Base-by-base conservation (phyloP, 495 filamentous ascomycete genomes). In the Jackrogersella minutella region DNA sequence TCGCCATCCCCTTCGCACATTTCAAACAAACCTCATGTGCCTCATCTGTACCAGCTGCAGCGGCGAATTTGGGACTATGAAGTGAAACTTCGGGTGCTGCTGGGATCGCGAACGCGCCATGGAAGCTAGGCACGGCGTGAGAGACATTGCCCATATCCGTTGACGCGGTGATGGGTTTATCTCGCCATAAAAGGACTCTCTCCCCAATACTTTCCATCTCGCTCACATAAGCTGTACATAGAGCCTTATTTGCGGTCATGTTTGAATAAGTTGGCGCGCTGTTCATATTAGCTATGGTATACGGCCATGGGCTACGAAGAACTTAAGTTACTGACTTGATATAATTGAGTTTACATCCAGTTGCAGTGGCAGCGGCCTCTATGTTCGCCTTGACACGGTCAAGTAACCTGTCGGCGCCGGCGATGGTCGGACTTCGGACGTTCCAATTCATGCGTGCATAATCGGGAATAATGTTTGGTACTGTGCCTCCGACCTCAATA, bases 1-100 rank as follows among this genome's bases (percentile, higher is more conserved):
- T 71, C 1, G 86, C 84, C 84, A 87, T 86, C n/a, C 81, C 86
- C 58, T 79, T 81, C 5, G 80, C 85, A 50, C 83, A 85, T 61
- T 79, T 71, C 30, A 87, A 21, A 14, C 81, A 80, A 17, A 76
- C 68, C 31, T 75, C 55, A 47, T 82, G 81, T 0, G 80, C 73
- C 28, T 87, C 82, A 0, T 79, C 63, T 1, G 82, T 85, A 0
- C 82, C 81, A 0, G 84, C 84, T 0, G 80, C 84, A 1, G 75
- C 75, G 0, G 84, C 79, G 60, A 88, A 88, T 13, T 79, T 75
- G 8, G 80, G 81, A 0, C 82, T 87, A 62, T 88, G 85, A 39
- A 86, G 85, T 19, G 80, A 79, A 22, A 74, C 69, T 41, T 76
- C 75, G 5, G 80, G 77, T 36, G 78, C 73, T 0, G 83, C 75